Evolutionary conservation across 106 monocot species (phyloP), one percentile per base, ranked within the genome.

Genomic region (Dactylorhiza incarnata): DNA sequence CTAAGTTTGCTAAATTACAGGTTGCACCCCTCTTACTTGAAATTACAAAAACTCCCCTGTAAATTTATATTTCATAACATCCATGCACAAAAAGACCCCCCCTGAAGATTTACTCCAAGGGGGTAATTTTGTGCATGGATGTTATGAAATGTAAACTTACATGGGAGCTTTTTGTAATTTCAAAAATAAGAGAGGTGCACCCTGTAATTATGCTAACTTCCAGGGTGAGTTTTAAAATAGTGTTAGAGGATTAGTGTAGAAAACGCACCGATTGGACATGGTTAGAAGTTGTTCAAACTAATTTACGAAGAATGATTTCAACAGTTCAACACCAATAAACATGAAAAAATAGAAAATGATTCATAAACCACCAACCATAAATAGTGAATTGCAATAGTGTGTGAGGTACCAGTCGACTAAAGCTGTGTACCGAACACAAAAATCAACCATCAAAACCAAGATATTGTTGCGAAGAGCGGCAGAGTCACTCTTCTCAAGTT

Each of bases 361-460:
- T 61, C 19, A 1, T 24, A 61, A 23, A 24, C 8, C 9, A 14
- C 20, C 2, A 22, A 8, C 10, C 20, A 3, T 10, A 61, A 61
- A 61, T 24, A 61, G 5, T 22, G 9, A 72, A 48, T 15, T 74
- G 17, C 23, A 71, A 17, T 45, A 37, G 22, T 55, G 7, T 76
- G 48, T 80, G 37, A 11, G 12, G 43, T 88, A 97, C 97, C 97
- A 89, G 75, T 97, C 97, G 78, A 97, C 87, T 75, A 97, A 89
- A n/a, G 97, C 87, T 48, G 97, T 96, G 77, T 97, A 88, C 13
- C 97, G 89, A 73, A 97, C 89, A 77, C 94, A 97, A 82, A 97
- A 91, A 79, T 97, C 97, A 49, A 84, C 86, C 90, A 97, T 87
- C 46, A 87, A 75, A n/a, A 97, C 83, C 91, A 97, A 86, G 51